These are phyloP conservation scores for Aspergillus egyptiacus DNA, from an alignment of 495 filamentous ascomycete species.

Conservation along the genomic window DNA sequence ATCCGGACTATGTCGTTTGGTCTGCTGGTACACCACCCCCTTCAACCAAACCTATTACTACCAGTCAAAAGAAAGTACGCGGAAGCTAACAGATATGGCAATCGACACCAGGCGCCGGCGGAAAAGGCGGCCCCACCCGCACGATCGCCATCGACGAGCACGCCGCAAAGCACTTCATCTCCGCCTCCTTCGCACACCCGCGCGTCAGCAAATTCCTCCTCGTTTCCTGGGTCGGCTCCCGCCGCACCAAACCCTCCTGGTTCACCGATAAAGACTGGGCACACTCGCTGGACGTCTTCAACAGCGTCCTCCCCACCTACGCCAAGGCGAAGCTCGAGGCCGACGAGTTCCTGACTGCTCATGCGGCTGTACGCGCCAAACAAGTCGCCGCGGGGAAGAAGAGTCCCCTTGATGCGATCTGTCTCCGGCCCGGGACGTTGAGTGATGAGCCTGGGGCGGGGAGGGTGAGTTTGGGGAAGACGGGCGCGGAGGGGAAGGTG, in stretches of 20 bases:
- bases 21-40: conserved; percentile 52
- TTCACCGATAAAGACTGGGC: conserved; percentile 58
- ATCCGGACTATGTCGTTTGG: conserved; percentile 71
- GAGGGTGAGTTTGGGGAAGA: conserved; percentile 60
- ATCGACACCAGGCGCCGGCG: conserved; percentile 69
- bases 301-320: conserved; percentile 55
- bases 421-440: conserved; percentile 62
- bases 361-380: conserved; percentile 42
- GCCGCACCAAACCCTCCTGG: conserved; percentile 57
- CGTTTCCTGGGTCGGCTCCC: conserved; percentile 60
- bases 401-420: conserved; percentile 51
- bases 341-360: conserved; percentile 63
- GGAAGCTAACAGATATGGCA: too few species aligned
- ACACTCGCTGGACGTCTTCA: conserved; percentile 43
- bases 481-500: conserved; percentile 48
- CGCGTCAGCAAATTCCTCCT: conserved; percentile 67
- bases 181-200: conserved; percentile 51
- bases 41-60: conserved; percentile 1
- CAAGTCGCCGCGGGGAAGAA: conserved; percentile 30
- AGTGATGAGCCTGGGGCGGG: conserved; percentile 53
- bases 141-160: conserved; percentile 61
- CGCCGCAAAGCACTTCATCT: conserved; percentile 66
- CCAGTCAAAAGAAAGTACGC: too few species aligned
- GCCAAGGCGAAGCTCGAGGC: conserved; percentile 69
- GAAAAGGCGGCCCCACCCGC: conserved; percentile 61